Conservation (phyloP, 495 filamentous ascomycete genomes). For the Penicillium cataractarum region DNA sequence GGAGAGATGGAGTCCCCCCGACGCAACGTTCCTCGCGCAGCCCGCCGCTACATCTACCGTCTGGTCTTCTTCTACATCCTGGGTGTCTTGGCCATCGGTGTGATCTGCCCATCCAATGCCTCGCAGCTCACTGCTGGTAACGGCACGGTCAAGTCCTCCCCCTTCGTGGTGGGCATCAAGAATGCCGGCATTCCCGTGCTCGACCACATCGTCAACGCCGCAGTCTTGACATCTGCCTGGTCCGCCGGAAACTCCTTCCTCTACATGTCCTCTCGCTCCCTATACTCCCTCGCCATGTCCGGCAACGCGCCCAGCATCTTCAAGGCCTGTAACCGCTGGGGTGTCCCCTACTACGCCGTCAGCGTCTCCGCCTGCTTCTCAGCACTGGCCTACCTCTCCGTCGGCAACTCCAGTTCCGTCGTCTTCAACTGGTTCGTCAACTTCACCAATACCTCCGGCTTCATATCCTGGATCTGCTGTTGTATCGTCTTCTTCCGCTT, state of each 20-base stretch:
- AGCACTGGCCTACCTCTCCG: conserved; percentile 40
- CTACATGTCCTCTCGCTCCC: conserved; percentile 76
- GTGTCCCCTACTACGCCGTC: conserved; percentile 53
- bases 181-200: conserved; percentile 68
- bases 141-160: conserved; percentile 53
- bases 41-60: conserved; percentile 82
- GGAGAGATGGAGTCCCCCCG: conserved; percentile 77
- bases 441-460: conserved; percentile 61
- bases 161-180: conserved; percentile 63
- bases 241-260: conserved; percentile 79
- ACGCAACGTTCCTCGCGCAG: conserved; percentile 75
- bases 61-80: conserved; percentile 81
- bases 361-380: conserved; percentile 38
- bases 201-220: conserved; percentile 76
- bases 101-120: conserved; percentile 58
- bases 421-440: conserved; percentile 63
- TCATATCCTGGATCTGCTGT: conserved; percentile 66
- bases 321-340: conserved; percentile 51
- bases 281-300: conserved; percentile 58
- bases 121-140: conserved; percentile 54
- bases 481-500: conserved; percentile 64
- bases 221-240: conserved; percentile 70
- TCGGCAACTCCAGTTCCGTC: conserved; percentile 36
- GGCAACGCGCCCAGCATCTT: conserved; percentile 53
- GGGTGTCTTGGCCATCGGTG: conserved; percentile 59